Base-by-base conservation (phyloP, 2,329 filamentous ascomycete genomes). In the Aureobasidium sp. region DNA sequence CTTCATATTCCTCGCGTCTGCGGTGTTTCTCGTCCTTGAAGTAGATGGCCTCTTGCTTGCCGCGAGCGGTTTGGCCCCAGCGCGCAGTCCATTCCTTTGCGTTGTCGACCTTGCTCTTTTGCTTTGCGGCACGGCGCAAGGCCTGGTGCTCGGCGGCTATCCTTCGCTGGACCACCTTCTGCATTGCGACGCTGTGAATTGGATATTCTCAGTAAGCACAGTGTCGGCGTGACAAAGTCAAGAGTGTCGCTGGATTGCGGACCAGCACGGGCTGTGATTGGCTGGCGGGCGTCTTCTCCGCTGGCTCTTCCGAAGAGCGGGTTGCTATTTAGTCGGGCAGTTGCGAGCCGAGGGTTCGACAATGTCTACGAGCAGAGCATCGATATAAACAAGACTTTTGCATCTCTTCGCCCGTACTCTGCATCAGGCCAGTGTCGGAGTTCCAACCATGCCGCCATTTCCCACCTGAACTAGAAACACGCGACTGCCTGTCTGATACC, bases 1-100 rank as follows among this genome's bases (percentile, higher is more conserved):
- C 75, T 65, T 87, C 78, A 85, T 89, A 96, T 73, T 93, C 87
- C 72, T 96, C 88, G 64, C 81, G 82, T 59, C 88, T 82, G 54
- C 81, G 79, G 66, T 77, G 71, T 60, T 83, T 81, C 17, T 71
- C 69, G 65, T 76, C 75, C 64, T 81, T 68, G 62, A 72, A 70
- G 62, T 75, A 69, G 61, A 75, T 61, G 45, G 64, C 53, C 48
- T 67, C 54, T 40, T 53, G 52, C 35, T 47, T 47, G 12, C 47
- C 33, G 24, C 58, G 37, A 24, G 24, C 24, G 24, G 24, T 24
- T 4, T 24, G 24, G 24, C 2, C 24, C 24, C 72, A 68, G 62
- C 68, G 71, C 62, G 68, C 67, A 15, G 70, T 66, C 66, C 67
- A 73, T 58, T 66, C 68, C 57, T 73, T 67, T 49, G 67, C 67